Conservation (phyloP, 140 eudicot genomes). For the Ambrosia hybrid region DNA sequence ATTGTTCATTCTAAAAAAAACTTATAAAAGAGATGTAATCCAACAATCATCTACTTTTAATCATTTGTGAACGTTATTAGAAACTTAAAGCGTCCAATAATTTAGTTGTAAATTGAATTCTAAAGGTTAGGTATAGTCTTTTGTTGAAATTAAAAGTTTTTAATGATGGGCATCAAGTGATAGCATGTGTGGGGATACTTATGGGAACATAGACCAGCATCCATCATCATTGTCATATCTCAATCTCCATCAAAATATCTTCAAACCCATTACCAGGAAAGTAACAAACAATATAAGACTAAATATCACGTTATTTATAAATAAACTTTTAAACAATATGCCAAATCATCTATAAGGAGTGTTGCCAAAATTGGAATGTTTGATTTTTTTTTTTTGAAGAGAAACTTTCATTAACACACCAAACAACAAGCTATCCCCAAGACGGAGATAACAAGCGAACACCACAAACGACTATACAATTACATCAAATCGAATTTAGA, state of each 20-base stretch:
- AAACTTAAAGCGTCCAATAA: conserved; percentile 6
- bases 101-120: neutral
- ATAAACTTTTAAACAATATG: too few relatives aligned
- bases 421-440: too few relatives aligned
- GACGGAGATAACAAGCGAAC: too few relatives aligned
- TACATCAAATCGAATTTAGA: too few relatives aligned
- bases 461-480: too few relatives aligned
- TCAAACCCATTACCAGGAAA: neutral
- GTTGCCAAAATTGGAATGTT: too few relatives aligned
- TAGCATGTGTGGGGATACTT: conserved; percentile 14
- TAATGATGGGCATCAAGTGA: conserved; percentile 22
- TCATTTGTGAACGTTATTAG: neutral
- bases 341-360: too few relatives aligned
- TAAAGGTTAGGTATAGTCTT: conserved; percentile 2
- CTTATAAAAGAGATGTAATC: neutral
- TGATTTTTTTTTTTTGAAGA: too few relatives aligned
- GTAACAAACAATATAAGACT: neutral
- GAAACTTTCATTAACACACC: too few relatives aligned
- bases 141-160: neutral
- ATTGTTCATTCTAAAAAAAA: too few relatives aligned
- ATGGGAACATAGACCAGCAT: conserved; percentile 15
- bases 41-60: neutral
- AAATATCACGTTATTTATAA: too few relatives aligned
- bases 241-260: conserved; percentile 23
- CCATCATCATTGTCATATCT: conserved; percentile 21